These are phyloP conservation scores for Conticribra guillardii DNA, from an alignment of 108 stramenopile species.

Conservation along the genomic window DNA sequence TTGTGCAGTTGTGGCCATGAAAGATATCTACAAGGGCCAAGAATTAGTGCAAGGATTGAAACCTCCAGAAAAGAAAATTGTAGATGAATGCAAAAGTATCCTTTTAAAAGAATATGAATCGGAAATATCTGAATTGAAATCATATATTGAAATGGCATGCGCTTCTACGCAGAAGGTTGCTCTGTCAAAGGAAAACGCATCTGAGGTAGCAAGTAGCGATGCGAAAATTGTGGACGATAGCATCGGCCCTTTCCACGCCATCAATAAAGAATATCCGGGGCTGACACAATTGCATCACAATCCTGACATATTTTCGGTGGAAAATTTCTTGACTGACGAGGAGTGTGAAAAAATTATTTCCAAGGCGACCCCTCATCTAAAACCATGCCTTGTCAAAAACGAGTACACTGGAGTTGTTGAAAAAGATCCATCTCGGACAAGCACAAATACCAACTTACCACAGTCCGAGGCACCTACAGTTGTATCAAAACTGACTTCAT, in stretches of 20 bases:
- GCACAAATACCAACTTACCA: constrained; percentile 52
- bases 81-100: constrained; percentile 22
- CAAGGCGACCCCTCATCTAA: constrained; percentile 39
- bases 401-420: constrained; percentile 44
- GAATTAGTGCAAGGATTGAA: constrained; percentile 9
- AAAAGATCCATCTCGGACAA: constrained; percentile 50
- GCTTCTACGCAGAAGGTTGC: background rate
- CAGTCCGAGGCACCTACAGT: constrained; percentile 56
- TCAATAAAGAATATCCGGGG: constrained; percentile 44
- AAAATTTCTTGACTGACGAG: constrained; percentile 43
- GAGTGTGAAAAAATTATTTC: constrained; percentile 57
- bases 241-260: constrained; percentile 27
- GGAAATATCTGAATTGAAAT: constrained; percentile 40
- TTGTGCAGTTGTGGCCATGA: constrained; percentile 45
- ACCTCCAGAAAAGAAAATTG: constrained; percentile 5
- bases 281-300: constrained; percentile 30
- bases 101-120: constrained; percentile 9
- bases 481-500: constrained; percentile 33
- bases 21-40: constrained; percentile 38
- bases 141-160: constrained; percentile 51
- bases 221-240: background rate
- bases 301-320: constrained; percentile 53
- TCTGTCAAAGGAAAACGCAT: background rate
- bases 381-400: constrained; percentile 45
- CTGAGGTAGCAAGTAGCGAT: background rate